Conservation (phyloP, 345 rosid species). For the Gossypium rotundifolium region DNA sequence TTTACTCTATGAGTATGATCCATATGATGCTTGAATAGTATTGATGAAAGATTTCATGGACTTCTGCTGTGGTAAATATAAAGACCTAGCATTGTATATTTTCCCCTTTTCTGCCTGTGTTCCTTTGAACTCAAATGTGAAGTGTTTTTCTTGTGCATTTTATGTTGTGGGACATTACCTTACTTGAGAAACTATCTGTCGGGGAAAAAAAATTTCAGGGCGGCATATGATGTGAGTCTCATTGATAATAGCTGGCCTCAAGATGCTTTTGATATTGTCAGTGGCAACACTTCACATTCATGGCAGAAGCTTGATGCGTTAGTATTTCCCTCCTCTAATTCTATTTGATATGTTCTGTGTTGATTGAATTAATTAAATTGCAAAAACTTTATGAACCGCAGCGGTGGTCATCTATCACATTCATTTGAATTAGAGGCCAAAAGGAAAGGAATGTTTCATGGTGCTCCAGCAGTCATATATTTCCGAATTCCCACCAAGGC, state of each 20-base stretch:
- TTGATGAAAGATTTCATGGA: neutral
- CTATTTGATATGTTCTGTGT: neutral
- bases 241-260: conserved; percentile 65
- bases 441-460: conserved; percentile 63
- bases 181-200: neutral
- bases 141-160: neutral
- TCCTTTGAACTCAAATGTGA: neutral
- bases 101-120: neutral
- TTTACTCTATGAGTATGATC: neutral
- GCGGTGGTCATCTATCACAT: conserved; percentile 75
- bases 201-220: conserved; percentile 36
- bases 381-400: conserved; percentile 30
- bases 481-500: conserved; percentile 87
- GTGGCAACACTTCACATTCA: conserved; percentile 66
- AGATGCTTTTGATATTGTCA: conserved; percentile 49
- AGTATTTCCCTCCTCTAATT: conserved; percentile 26
- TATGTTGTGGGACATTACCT: neutral
- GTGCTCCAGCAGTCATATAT: conserved; percentile 77
- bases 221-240: conserved; percentile 73
- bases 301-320: conserved; percentile 98
- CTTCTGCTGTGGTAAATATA: neutral
- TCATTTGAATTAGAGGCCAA: conserved; percentile 81
- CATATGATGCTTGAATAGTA: neutral
- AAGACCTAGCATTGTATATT: neutral
- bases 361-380: conserved; percentile 19